Conservation (phyloP, 176 grass and related monocot genomes). For the Carex parvula region DNA sequence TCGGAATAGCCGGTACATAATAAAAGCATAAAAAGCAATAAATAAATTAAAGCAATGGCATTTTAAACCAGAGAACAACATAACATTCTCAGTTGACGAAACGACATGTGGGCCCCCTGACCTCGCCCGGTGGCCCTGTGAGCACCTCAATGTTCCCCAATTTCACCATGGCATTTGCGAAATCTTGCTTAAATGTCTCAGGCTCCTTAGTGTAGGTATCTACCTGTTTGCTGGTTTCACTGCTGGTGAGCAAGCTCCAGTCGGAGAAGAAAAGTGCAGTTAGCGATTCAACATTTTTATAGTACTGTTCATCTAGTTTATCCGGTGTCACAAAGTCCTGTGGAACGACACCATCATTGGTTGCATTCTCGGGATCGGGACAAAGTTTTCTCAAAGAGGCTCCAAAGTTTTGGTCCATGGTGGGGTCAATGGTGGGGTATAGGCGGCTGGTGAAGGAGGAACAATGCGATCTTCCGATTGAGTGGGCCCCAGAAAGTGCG, state of each 20-base stretch:
- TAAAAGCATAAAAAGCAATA: not conserved
- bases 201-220: conserved; percentile 5
- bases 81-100: not conserved
- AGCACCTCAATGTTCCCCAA: conserved; percentile 33
- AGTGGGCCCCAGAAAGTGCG: conserved; percentile 33
- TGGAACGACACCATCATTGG: not conserved
- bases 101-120: conserved; percentile 22
- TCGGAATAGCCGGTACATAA: not conserved
- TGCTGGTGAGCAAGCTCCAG: conserved; percentile 17
- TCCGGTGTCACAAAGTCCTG: conserved; percentile 24
- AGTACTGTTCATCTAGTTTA: conserved; percentile 37
- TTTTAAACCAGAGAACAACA: too few relatives aligned
- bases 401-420: not conserved
- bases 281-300: conserved; percentile 33
- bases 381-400: not conserved
- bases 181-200: conserved; percentile 16
- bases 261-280: conserved; percentile 43
- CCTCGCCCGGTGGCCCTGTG: conserved; percentile 6
- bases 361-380: not conserved
- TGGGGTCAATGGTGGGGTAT: conserved; percentile 27
- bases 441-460: conserved; percentile 27
- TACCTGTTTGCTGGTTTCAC: conserved; percentile 9
- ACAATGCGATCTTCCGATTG: conserved; percentile 34
- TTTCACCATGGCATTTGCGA: conserved; percentile 30
- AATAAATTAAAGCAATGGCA: not conserved